A percentile compares a stretch with the other conserved stretches of the same genome.
Evolutionary conservation across 73 alveolate genomes (phyloP).

Genomic region (Tetrahymena elliotti): DNA sequence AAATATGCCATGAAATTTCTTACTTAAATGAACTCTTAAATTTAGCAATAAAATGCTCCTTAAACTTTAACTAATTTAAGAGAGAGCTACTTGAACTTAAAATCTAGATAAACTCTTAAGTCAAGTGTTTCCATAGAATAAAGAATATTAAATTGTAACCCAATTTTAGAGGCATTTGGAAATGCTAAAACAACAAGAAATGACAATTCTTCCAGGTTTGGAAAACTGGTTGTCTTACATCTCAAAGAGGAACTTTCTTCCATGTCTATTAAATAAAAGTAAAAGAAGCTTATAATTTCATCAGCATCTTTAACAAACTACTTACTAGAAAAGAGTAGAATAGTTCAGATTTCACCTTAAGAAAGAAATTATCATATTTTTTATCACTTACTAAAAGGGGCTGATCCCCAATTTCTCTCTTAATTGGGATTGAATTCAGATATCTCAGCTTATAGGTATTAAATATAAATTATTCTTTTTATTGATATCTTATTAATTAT

Average conservation of each 20-base stretch:
- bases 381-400: conserved; percentile 80
- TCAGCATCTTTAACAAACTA: conserved; percentile 89
- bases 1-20: conserved; percentile 89
- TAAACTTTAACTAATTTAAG: conserved; percentile 52
- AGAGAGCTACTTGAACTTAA: conserved; percentile 19
- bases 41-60: neutral
- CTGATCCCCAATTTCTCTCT: conserved; percentile 27
- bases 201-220: conserved; percentile 92
- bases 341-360: conserved; percentile 53
- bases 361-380: conserved; percentile 96
- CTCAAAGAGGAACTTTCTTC: conserved; percentile 8
- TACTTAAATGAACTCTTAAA: conserved; percentile 46
- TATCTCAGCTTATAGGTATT: conserved; percentile 24
- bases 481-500: conserved; percentile 27
- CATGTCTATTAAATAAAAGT: conserved; percentile 75
- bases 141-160: conserved; percentile 92
- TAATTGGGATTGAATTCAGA: conserved; percentile 24
- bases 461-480: neutral
- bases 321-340: conserved; percentile 88
- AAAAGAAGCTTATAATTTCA: conserved; percentile 61
- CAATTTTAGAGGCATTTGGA: conserved; percentile 97
- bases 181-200: conserved; percentile 93
- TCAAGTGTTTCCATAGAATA: conserved; percentile 40
- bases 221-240: conserved; percentile 89
- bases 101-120: neutral